Percentiles rank a stretch among this genome's conserved stretches.
Evolutionary conservation across 352 stramenopile species (phyloP).

Genomic region (Aphanomyces astaci): DNA sequence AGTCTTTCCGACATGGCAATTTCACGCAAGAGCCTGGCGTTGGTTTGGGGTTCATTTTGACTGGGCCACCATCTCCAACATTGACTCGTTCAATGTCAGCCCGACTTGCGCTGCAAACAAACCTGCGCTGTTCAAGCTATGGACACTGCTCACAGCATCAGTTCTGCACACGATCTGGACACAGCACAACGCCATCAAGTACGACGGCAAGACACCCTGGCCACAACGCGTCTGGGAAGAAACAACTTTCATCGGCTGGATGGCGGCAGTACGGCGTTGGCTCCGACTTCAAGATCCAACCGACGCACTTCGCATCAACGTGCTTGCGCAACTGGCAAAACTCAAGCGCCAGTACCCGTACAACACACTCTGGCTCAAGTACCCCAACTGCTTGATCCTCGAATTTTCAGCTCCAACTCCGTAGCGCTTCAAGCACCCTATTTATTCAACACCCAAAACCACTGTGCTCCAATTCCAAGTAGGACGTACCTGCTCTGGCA

Average conservation of each 20-base stretch:
- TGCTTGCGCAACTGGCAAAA: neutral
- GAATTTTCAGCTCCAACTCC: too few relatives aligned
- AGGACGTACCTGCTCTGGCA: too few relatives aligned
- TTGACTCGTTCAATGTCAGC: neutral
- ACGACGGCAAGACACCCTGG: neutral
- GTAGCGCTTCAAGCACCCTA: too few relatives aligned
- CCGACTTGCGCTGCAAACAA: neutral
- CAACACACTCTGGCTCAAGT: neutral
- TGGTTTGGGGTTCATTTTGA: neutral
- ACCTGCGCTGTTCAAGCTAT: neutral
- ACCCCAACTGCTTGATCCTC: neutral
- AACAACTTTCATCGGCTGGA: slow-evolving; percentile 3
- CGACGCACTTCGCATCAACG: neutral
- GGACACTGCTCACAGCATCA: neutral
- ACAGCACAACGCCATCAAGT: neutral
- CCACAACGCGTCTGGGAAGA: neutral
- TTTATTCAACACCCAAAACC: too few relatives aligned
- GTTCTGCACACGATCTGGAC: neutral
- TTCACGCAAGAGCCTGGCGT: neutral
- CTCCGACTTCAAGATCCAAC: slow-evolving; percentile 2
- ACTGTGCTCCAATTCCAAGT: too few relatives aligned
- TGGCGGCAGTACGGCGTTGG: neutral
- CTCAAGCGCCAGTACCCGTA: neutral
- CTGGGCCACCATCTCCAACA: neutral
- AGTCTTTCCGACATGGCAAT: neutral